Evolutionary conservation across 352 stramenopile species (phyloP), one percentile per base, ranked within the genome.

Genomic region (Globisporangium abappressorium): DNA sequence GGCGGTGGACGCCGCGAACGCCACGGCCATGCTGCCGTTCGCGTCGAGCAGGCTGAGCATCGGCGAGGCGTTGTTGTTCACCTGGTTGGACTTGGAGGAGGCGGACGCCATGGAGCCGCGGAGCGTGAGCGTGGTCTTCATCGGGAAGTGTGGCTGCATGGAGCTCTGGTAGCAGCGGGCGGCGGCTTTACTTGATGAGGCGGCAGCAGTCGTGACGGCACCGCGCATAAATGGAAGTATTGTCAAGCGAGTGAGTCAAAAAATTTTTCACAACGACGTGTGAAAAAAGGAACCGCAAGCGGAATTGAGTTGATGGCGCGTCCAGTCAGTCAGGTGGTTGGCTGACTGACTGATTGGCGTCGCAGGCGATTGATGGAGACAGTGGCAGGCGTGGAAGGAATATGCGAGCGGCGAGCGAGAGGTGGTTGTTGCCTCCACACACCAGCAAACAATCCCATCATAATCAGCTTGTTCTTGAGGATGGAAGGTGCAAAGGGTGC

Each of bases 81-180:
- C 38, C 18, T 22, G 22, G 11, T 12, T 41, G 8, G n/a, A 9
- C 22, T 61, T 54, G 36, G 63, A 20, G 5, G 54, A 15, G 12
- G 24, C 5, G 15, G 51, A 24, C 9, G 51, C 46, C 64, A 69
- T 57, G 7, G 54, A 20, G 7, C 66, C 59, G 36, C 66, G 28
- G 5, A 51, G 58, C 22, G 66, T 67, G 36, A 71, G 53, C 59
- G 63, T 71, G 28, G 66, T 71, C 66, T 71, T 71, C 66, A 71
- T 71, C 6, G 66, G 58, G 59, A 67, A 71, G 22, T 71, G 66
- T 28, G 66, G 59, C 12, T 59, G 47, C 49, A 71, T 58, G 34
- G 66, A 66, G 59, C 66, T 71, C 51, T 66, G 58, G 51, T 71
- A 71, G 28, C 49, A 57, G n/a, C n/a, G 26, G 3, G 56, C 18